Base-by-base conservation (phyloP, 495 filamentous ascomycete species). In the Xylaria palmicola region DNA sequence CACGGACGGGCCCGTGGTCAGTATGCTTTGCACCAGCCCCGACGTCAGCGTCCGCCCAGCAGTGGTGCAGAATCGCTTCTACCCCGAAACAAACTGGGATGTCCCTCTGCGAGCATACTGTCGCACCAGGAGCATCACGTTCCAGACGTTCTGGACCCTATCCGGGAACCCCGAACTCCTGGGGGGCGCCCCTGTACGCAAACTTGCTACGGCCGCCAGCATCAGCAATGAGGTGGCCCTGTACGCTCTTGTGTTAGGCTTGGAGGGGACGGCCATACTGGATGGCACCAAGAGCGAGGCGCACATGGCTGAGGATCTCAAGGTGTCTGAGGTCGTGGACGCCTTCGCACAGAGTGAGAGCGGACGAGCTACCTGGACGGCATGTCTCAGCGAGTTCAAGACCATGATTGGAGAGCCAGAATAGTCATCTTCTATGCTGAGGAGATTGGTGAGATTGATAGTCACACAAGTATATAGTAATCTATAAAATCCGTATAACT, bases 121-220 rank as follows among this genome's bases (percentile, higher is more conserved):
- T 66, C 72, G 76, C 13, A 78, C 83, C 34, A 72, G 81, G 6
- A 76, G 75, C 24, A 85, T 90, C 37, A 68, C 80, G 15, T 93
- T 91, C 67, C 89, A 93, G 69, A 81, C 84, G 20, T 93, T 92
- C 74, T 92, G 90, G 90, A 92, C 88, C 1, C 67, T 94, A 69
- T 89, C 85, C 0, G 91, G 83, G 0, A 93, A 94, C 63, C 62
- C 60, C 6, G 71, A 80, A 15, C 75, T 92, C 44, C 56, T 86
- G 29, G 77, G 67, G 41, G 81, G 77, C 30, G 63, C 64, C 6
- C 71, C 81, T 20, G 86, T 92, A 5, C 63, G 65, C 58, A 69
- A 66, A 10, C 65, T 93, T 20, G 84, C 84, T 13, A 48, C 70
- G 13, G 68, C 67, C 0, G 82, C 86, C 20, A 79, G 68, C 6